Percentiles rank a stretch among this genome's conserved stretches.
Conservation (phyloP, 306 rosid genomes). For the Rosa rugosa region DNA sequence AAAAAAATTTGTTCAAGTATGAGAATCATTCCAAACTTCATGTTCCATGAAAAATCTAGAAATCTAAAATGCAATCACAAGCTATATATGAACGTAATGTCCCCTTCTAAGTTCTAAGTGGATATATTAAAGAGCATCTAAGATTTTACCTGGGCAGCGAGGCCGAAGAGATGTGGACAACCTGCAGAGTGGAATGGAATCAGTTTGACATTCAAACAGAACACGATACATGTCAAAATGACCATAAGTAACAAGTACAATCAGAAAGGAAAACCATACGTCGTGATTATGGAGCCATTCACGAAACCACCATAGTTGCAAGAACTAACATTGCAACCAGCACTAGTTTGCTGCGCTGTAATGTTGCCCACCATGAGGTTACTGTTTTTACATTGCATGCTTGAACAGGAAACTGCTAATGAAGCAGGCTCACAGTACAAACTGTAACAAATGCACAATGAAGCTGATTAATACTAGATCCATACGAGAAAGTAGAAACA, state of each 20-base stretch:
- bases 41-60: background rate
- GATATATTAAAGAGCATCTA: background rate
- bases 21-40: background rate
- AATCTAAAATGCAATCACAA: background rate
- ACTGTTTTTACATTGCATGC: slow-evolving; percentile 91
- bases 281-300: slow-evolving; percentile 75
- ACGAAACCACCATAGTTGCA: slow-evolving; percentile 77
- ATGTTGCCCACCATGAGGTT: slow-evolving; percentile 86
- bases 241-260: slow-evolving; percentile 11
- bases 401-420: slow-evolving; percentile 91
- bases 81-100: background rate
- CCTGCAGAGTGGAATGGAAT: slow-evolving; percentile 45
- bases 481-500: background rate
- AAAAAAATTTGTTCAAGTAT: background rate
- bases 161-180: slow-evolving; percentile 80
- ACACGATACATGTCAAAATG: slow-evolving; percentile 6
- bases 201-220: slow-evolving; percentile 9
- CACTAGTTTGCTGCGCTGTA: slow-evolving; percentile 72
- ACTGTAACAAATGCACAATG: slow-evolving; percentile 42
- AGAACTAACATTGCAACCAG: slow-evolving; percentile 89
- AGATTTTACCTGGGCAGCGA: slow-evolving; percentile 82
- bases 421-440: slow-evolving; percentile 98
- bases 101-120: background rate
- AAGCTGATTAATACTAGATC: slow-evolving; percentile 12
- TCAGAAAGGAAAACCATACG: slow-evolving; percentile 41